phyloP scores from a whole-genome alignment of 192 early-diverging fungal species.

The Coemansia sp. region DNA sequence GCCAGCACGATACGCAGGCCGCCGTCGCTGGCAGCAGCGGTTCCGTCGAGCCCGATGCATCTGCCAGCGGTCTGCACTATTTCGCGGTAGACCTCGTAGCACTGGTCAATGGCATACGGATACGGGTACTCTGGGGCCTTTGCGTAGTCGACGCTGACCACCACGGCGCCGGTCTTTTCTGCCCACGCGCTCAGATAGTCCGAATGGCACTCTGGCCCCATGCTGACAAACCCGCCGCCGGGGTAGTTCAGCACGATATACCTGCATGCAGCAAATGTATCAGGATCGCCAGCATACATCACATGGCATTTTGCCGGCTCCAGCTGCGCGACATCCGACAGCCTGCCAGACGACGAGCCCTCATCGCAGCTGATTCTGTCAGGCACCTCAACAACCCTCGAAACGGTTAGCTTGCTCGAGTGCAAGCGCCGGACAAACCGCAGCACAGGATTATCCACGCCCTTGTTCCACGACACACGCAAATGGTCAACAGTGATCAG shows the following conservation, averaged over 20 bases:
- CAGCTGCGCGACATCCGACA: conserved; percentile 21
- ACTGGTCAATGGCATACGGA: conserved; percentile 87
- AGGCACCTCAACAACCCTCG: conserved; percentile 14
- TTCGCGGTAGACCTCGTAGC: conserved; percentile 81
- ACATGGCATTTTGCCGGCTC: conserved; percentile 53
- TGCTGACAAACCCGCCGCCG: conserved; percentile 92
- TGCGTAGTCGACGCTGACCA: conserved; percentile 86
- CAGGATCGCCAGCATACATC: conserved; percentile 59
- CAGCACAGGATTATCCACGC: conserved; percentile 50
- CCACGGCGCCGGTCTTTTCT: conserved; percentile 65
- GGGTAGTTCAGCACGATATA: conserved; percentile 65
- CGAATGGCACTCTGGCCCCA: conserved; percentile 85
- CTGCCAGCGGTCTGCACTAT: conserved; percentile 78
- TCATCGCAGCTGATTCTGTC: not conserved
- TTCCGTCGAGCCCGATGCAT: conserved; percentile 73
- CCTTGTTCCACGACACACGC: conserved; percentile 90
- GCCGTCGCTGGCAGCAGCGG: conserved; percentile 34
- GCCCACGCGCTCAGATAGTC: conserved; percentile 85
- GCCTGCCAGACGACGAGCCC: not conserved
- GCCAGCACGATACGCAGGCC: conserved; percentile 74
- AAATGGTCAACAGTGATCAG: conserved; percentile 82
- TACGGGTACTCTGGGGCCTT: conserved; percentile 97
- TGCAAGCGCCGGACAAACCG: conserved; percentile 21
- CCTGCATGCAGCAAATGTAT: conserved; percentile 30
- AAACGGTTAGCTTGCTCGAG: conserved; percentile 18